Evolutionary conservation across 345 rosid species (phyloP), one percentile per base, ranked within the genome.

Genomic region (Sonneratia caseolaris): DNA sequence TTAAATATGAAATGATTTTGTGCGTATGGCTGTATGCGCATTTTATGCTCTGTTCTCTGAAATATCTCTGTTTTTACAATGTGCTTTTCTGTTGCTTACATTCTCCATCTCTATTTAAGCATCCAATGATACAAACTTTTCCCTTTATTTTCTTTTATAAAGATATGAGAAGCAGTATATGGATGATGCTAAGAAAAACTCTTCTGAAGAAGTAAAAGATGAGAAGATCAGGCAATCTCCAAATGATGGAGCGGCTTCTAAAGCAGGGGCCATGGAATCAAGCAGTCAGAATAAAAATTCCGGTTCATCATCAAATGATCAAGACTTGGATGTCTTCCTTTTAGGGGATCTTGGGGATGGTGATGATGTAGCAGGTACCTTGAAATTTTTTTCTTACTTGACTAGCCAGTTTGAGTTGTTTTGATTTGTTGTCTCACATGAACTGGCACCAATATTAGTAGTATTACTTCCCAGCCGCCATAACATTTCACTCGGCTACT

Each of bases 291-390:
- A 56, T 73, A 87, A 81, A 79, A 68, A 79, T 45, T 77, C 85
- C 62, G 61, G 78, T 38, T 64, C 73, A 13, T 70, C 79, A 15
- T 71, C 83, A 36, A 35, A 73, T 21, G 90, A 88, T 69, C 80
- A 84, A 72, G 92, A 86, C 71, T 82, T 86, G 78, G 92, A 86
- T 74, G 74, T 70, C 66, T 88, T 88, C 79, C 92, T 88, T 66
- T 69, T 86, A 71, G 90, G 92, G n/a, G 79, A 76, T 67, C 79
- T 62, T 73, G 90, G 78, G 75, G 90, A 88, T 66, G 83, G 86
- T 78, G 90, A 88, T 66, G 92, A 79, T 27, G 85, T 78, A 36
- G 83, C 76, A 70, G 90, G 90, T 88, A 78, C 5, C 49, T 43
- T 42, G 68, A 15, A 21, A 53, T 9, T 15, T 16, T 37, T 55